A percentile compares a stretch with the other conserved stretches of the same genome.
Evolutionary conservation across 179 eudicot species (phyloP).

Genomic region (Actinidia arguta): DNA sequence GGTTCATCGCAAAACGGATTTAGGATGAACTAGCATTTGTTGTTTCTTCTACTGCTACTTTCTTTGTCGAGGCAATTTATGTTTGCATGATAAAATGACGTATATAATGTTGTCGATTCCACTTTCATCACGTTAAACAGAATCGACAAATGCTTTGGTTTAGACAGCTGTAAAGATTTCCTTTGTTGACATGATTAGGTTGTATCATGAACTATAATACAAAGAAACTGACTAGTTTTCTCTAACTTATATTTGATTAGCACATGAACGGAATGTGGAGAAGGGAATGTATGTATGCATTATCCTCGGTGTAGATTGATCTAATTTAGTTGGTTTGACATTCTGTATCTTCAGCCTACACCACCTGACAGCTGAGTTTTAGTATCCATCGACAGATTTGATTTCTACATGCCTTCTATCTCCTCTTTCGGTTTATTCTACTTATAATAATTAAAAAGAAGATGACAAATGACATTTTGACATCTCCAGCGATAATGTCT

Average conservation of each 20-base stretch:
- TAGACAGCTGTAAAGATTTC: not conserved
- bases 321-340: not conserved
- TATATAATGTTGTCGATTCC: not conserved
- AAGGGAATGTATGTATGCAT: not conserved
- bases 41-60: not conserved
- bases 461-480: not conserved
- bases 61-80: not conserved
- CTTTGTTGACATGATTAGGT: not conserved
- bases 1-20: not conserved
- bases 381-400: not conserved
- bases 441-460: not conserved
- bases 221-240: constrained; percentile 4
- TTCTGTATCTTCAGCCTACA: not conserved
- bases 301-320: not conserved
- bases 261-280: not conserved
- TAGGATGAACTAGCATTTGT: not conserved
- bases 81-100: constrained; percentile 1
- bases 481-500: not conserved
- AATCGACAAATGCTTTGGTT: not conserved
- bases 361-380: not conserved
- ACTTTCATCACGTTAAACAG: not conserved
- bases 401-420: not conserved
- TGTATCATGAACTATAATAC: not conserved
- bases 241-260: not conserved
- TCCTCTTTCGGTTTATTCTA: not conserved